Conservation (phyloP, 2,329 filamentous ascomycete genomes). For the Xylariaceae sp. region DNA sequence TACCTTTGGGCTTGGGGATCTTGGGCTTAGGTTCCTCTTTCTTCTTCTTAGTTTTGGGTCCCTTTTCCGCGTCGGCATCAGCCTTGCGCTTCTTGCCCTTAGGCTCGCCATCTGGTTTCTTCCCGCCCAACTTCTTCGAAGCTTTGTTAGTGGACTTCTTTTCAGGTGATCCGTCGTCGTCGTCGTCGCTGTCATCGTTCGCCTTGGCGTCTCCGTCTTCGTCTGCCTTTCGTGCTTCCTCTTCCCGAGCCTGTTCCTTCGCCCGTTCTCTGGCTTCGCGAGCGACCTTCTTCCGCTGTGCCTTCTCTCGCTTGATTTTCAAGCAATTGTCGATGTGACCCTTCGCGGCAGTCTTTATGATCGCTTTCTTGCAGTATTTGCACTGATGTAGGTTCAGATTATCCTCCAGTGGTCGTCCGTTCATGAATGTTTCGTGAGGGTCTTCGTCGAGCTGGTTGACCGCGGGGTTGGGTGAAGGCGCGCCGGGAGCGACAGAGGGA, state of each 20-base stretch:
- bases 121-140: constrained; percentile 59
- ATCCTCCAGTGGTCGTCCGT: constrained; percentile 76
- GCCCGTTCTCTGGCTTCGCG: constrained; percentile 64
- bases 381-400: constrained; percentile 73
- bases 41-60: constrained; percentile 85
- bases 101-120: constrained; percentile 57
- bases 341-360: constrained; percentile 68
- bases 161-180: constrained; percentile 42
- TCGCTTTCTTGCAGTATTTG: constrained; percentile 90
- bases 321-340: constrained; percentile 80
- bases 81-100: constrained; percentile 76
- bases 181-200: constrained; percentile 45
- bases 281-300: constrained; percentile 69
- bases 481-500: constrained; percentile 37
- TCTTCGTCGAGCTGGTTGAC: constrained; percentile 68
- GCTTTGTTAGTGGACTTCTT: constrained; percentile 37
- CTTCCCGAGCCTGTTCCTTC: constrained; percentile 54
- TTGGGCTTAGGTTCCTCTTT: constrained; percentile 88
- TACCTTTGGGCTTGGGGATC: constrained; percentile 75
- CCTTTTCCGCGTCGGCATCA: constrained; percentile 71
- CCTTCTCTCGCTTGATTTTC: constrained; percentile 76
- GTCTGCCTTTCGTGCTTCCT: constrained; percentile 49
- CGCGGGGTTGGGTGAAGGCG: constrained; percentile 47
- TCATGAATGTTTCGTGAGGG: constrained; percentile 72
- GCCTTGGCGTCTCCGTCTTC: constrained; percentile 37